Evolutionary conservation across 2,329 filamentous ascomycete genomes (phyloP).

Genomic region (Thelonectria olida): DNA sequence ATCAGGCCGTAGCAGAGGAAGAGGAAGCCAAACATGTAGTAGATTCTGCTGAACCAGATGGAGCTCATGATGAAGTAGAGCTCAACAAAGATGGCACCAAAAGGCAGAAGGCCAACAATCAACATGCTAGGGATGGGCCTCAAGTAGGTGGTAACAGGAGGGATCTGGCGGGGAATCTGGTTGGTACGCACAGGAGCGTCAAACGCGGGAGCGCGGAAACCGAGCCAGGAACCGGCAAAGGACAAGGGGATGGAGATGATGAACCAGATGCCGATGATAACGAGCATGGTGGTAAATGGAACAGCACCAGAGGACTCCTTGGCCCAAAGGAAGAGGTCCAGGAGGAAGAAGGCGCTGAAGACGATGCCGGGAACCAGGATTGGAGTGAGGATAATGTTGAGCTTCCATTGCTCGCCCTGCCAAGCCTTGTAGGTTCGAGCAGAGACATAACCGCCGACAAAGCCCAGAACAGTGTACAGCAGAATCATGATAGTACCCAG

Average conservation of each 20-base stretch:
- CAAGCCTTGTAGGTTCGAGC: slow-evolving; percentile 94
- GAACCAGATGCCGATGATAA: slow-evolving; percentile 95
- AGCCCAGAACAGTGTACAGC: slow-evolving; percentile 91
- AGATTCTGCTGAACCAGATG: slow-evolving; percentile 98
- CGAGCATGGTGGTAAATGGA: slow-evolving; percentile 95
- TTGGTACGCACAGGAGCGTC: slow-evolving; percentile 91
- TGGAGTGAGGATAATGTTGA: slow-evolving; percentile 90
- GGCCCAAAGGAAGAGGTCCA: slow-evolving; percentile 96
- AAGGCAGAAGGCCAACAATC: slow-evolving; percentile 90
- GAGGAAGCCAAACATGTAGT: slow-evolving; percentile 99
- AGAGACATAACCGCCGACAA: slow-evolving; percentile 90
- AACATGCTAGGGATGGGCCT: slow-evolving; percentile 89
- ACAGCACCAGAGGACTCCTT: slow-evolving; percentile 93
- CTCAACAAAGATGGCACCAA: slow-evolving; percentile 97
- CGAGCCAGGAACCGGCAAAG: slow-evolving; percentile 89
- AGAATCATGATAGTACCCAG: slow-evolving; percentile 93
- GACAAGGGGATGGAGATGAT: slow-evolving; percentile 93
- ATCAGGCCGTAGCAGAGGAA: slow-evolving; percentile 98
- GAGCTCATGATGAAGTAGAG: slow-evolving; percentile 99
- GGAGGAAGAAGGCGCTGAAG: slow-evolving; percentile 88
- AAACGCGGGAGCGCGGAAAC: slow-evolving; percentile 79
- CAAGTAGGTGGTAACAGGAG: slow-evolving; percentile 83
- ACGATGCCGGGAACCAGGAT: slow-evolving; percentile 86
- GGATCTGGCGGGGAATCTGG: slow-evolving; percentile 97
- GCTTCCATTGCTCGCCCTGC: slow-evolving; percentile 91